phyloP scores from a whole-genome alignment of 805 yeast species.

The Nakazawaea ambrosiae region DNA sequence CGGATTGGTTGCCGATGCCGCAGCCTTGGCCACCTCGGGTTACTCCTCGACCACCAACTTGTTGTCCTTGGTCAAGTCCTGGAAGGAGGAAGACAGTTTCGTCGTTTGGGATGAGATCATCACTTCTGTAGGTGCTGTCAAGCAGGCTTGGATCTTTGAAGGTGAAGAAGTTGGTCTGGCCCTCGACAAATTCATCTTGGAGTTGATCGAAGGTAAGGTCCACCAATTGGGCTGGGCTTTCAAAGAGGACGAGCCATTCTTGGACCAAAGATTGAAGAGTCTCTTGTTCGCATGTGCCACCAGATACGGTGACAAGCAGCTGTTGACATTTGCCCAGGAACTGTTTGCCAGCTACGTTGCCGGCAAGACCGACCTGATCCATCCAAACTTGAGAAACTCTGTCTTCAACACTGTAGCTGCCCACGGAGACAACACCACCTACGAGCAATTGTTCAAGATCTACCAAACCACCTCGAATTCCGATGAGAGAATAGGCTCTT shows the following conservation, averaged over 20 bases:
- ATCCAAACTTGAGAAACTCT: slow-evolving; percentile 65
- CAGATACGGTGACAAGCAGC: slow-evolving; percentile 38
- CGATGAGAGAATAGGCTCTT: slow-evolving; percentile 66
- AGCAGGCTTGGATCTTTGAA: slow-evolving; percentile 51
- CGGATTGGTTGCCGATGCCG: slow-evolving; percentile 77
- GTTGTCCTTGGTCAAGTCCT: slow-evolving; percentile 49
- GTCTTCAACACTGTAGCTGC: slow-evolving; percentile 64
- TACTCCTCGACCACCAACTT: slow-evolving; percentile 55
- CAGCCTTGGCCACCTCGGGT: slow-evolving; percentile 65
- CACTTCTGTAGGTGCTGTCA: slow-evolving; percentile 39
- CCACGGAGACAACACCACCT: slow-evolving; percentile 54
- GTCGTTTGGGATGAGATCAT: slow-evolving; percentile 65
- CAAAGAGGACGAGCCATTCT: slow-evolving; percentile 45
- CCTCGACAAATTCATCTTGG: slow-evolving; percentile 43
- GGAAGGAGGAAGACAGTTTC: slow-evolving; percentile 54
- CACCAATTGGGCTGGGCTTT: slow-evolving; percentile 61
- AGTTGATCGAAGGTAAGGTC: slow-evolving; percentile 49
- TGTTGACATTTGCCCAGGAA: slow-evolving; percentile 35
- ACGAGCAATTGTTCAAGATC: slow-evolving; percentile 52
- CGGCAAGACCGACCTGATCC: slow-evolving; percentile 64
- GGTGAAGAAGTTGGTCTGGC: slow-evolving; percentile 37
- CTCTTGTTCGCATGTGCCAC: slow-evolving; percentile 57
- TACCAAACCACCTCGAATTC: slow-evolving; percentile 54
- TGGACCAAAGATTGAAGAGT: slow-evolving; percentile 61
- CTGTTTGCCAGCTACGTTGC: slow-evolving; percentile 46